Conservation (phyloP, 169 alveolate genomes). For the Amoebophrya sp. region DNA sequence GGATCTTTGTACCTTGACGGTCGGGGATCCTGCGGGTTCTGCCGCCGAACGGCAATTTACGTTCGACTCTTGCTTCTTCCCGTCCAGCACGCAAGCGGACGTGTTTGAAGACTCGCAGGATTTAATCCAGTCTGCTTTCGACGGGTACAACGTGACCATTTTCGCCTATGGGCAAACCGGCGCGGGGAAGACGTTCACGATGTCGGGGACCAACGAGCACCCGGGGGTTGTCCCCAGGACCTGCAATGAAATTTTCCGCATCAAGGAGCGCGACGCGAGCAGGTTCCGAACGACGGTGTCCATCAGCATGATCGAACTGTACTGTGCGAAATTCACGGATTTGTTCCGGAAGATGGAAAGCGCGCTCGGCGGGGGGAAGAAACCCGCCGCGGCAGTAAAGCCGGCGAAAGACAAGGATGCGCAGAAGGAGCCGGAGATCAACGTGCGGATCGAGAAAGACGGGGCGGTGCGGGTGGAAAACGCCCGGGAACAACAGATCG, state of each 20-base stretch:
- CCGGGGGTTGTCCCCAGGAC: slow-evolving; percentile 23
- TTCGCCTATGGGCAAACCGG: slow-evolving; percentile 21
- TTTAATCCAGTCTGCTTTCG: slow-evolving; percentile 42
- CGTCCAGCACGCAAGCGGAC: neutral
- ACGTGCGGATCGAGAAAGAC: neutral
- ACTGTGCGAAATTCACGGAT: neutral
- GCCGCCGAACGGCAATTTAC: neutral
- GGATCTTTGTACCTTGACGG: neutral
- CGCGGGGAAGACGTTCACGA: slow-evolving; percentile 8
- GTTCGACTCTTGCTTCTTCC: neutral
- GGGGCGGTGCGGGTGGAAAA: neutral
- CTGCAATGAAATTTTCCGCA: neutral
- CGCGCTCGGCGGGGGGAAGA: neutral
- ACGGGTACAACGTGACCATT: slow-evolving; percentile 48
- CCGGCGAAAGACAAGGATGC: too few species aligned
- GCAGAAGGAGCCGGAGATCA: neutral
- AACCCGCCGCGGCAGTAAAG: neutral
- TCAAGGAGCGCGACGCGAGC: neutral
- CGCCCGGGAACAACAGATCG: neutral
- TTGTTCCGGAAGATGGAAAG: neutral
- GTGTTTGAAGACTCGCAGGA: slow-evolving; percentile 32
- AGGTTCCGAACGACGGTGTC: neutral
- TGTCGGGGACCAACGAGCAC: neutral
- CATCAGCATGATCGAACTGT: neutral
- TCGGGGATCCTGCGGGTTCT: neutral